Percentiles rank a stretch among this genome's conserved stretches.
Evolutionary conservation across 176 grass and related monocot genomes (phyloP).

Genomic region (Bromus sterilis): DNA sequence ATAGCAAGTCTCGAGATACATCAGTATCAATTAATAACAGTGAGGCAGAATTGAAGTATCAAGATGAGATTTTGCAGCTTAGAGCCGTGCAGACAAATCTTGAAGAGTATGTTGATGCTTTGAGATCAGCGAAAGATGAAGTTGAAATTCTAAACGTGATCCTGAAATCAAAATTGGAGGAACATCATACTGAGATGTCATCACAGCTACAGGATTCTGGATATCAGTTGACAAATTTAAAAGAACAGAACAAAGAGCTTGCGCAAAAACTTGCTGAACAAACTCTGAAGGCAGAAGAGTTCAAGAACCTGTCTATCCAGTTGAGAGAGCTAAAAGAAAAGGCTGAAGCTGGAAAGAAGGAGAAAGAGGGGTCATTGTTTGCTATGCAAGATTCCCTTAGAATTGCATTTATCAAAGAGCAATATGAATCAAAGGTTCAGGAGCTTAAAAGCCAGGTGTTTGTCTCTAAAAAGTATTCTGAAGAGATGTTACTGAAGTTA

Average conservation of each 20-base stretch:
- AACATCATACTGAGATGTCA: conserved; percentile 50
- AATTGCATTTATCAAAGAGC: conserved; percentile 98
- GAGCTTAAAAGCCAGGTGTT: conserved; percentile 76
- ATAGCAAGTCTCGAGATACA: conserved; percentile 34
- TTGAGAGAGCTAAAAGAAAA: conserved; percentile 89
- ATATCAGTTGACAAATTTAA: conserved; percentile 44
- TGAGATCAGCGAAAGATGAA: conserved; percentile 52
- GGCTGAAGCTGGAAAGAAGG: conserved; percentile 70
- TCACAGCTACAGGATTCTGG: conserved; percentile 48
- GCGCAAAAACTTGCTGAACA: conserved; percentile 76
- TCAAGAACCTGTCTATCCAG: conserved; percentile 81
- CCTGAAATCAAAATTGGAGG: conserved; percentile 72
- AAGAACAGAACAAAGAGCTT: conserved; percentile 72
- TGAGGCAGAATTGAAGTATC: conserved; percentile 25
- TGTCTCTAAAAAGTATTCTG: conserved; percentile 83
- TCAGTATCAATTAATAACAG: conserved; percentile 8
- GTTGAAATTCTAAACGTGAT: conserved; percentile 71
- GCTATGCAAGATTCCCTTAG: conserved; percentile 82
- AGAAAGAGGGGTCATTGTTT: conserved; percentile 63
- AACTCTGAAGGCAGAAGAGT: conserved; percentile 85
- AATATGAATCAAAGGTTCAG: conserved; percentile 95
- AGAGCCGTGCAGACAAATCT: conserved; percentile 30
- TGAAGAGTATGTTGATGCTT: conserved; percentile 57
- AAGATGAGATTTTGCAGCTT: conserved; percentile 67
- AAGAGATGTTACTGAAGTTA: conserved; percentile 97